Conservation (phyloP, 2,329 filamentous ascomycete genomes). For the Monilinia fructicola region DNA sequence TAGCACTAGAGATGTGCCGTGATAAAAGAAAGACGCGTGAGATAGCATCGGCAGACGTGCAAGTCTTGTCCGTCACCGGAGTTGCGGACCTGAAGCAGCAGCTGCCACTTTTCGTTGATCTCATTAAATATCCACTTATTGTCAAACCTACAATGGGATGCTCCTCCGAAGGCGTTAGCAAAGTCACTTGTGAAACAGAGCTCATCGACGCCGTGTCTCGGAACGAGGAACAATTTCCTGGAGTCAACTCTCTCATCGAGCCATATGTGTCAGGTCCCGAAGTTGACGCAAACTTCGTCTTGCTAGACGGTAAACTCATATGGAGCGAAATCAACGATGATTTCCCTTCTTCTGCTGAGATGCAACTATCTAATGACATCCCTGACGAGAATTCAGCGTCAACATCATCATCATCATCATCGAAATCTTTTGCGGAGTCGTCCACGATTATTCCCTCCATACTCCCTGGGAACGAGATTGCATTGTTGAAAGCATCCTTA, state of each 20-base stretch:
- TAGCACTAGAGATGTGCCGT: constrained; percentile 38
- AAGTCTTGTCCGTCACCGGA: constrained; percentile 17
- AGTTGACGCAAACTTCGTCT: constrained; percentile 45
- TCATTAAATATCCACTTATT: constrained; percentile 24
- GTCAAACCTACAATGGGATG: constrained; percentile 23
- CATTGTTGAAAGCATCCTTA: constrained; percentile 3
- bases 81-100: background rate
- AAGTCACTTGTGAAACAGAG: constrained; percentile 31
- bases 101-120: constrained; percentile 17
- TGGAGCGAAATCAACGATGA: constrained; percentile 46
- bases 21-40: constrained; percentile 40
- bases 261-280: constrained; percentile 46
- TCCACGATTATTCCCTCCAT: background rate
- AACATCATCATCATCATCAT: background rate
- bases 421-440: background rate
- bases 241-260: constrained; percentile 42
- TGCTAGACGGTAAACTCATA: constrained; percentile 44
- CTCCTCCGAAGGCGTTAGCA: constrained; percentile 9
- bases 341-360: constrained; percentile 38
- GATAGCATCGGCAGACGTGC: background rate
- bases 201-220: constrained; percentile 7
- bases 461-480: background rate
- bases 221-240: constrained; percentile 25
- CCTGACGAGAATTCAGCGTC: constrained; percentile 31
- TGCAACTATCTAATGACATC: too few species aligned